Percentiles rank a stretch among this genome's conserved stretches.
Evolutionary conservation across 148 eudicot genomes (phyloP).

Genomic region (Linanthus parryae): DNA sequence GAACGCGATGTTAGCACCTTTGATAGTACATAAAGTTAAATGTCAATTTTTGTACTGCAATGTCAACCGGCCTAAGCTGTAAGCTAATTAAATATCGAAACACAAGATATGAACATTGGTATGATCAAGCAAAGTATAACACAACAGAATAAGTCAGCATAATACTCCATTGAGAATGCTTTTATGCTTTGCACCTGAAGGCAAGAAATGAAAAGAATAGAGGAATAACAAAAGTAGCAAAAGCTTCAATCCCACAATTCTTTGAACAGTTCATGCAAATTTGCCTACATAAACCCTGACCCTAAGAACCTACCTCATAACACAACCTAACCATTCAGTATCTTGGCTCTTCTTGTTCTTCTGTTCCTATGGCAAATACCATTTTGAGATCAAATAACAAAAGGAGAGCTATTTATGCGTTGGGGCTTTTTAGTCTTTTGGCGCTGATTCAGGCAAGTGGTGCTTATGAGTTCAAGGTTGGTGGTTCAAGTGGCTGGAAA

Average conservation of each 20-base stretch:
- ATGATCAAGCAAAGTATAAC: slow-evolving; percentile 65
- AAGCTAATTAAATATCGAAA: slow-evolving; percentile 10
- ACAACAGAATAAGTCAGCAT: slow-evolving; percentile 25
- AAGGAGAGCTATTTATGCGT: slow-evolving; percentile 4
- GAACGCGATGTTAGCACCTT: too few species aligned
- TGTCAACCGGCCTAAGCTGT: neutral
- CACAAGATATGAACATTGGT: slow-evolving; percentile 46
- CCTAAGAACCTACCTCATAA: slow-evolving; percentile 6
- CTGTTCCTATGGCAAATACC: slow-evolving; percentile 24
- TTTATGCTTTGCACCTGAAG: slow-evolving; percentile 54
- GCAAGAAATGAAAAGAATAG: slow-evolving; percentile 41
- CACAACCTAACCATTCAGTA: slow-evolving; percentile 1
- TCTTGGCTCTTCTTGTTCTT: neutral
- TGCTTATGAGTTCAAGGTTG: slow-evolving; percentile 61
- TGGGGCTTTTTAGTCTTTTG: slow-evolving; percentile 42
- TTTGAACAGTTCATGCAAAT: slow-evolving; percentile 22
- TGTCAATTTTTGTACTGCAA: too few species aligned
- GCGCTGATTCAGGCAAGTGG: slow-evolving; percentile 37
- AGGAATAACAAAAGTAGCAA: slow-evolving; percentile 18
- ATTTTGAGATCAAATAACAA: slow-evolving; percentile 8
- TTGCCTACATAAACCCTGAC: slow-evolving; percentile 50
- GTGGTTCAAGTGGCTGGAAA: slow-evolving; percentile 65
- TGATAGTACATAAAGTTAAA: too few species aligned
- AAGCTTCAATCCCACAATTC: slow-evolving; percentile 25
- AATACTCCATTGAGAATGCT: neutral